Evolutionary conservation across 2,329 filamentous ascomycete species (phyloP).

Genomic region (Cercospora sp.): DNA sequence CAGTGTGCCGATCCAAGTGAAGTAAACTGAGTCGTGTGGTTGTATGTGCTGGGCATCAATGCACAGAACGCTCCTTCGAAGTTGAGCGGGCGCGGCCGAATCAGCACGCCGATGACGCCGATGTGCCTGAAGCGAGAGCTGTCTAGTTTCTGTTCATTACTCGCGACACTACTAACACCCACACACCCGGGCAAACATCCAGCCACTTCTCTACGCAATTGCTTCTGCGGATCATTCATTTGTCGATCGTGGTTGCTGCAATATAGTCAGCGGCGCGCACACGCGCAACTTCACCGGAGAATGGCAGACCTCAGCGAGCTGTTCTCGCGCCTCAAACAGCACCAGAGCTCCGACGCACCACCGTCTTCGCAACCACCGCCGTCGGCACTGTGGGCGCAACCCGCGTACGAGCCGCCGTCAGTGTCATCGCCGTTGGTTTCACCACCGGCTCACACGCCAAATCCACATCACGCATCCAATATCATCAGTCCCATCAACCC

Average conservation of each 20-base stretch:
- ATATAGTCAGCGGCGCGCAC: conserved; percentile 18
- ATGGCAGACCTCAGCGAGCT: conserved; percentile 50
- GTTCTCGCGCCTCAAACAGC: conserved; percentile 45
- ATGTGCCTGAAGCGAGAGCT: not conserved
- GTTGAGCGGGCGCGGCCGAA: not conserved
- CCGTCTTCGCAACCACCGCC: conserved; percentile 42
- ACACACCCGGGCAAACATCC: not conserved
- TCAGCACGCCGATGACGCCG: not conserved
- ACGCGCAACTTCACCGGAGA: conserved; percentile 13
- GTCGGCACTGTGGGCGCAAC: conserved; percentile 12
- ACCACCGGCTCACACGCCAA: conserved; percentile 55
- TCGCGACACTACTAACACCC: conserved; percentile 2
- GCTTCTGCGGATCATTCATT: conserved; percentile 8
- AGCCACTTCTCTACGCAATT: conserved; percentile 8
- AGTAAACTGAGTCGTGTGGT: not conserved
- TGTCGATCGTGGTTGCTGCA: not conserved
- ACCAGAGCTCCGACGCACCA: conserved; percentile 23
- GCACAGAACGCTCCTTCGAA: not conserved
- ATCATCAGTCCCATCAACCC: conserved; percentile 59
- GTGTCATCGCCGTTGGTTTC: conserved; percentile 61
- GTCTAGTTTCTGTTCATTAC: conserved; percentile 4
- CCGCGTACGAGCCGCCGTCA: conserved; percentile 55
- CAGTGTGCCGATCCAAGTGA: not conserved
- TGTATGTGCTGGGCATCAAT: conserved; percentile 7
- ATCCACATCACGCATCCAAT: conserved; percentile 59